Evolutionary conservation across 2,329 filamentous ascomycete genomes (phyloP).

Genomic region (Sphaerostilbella broomeana): DNA sequence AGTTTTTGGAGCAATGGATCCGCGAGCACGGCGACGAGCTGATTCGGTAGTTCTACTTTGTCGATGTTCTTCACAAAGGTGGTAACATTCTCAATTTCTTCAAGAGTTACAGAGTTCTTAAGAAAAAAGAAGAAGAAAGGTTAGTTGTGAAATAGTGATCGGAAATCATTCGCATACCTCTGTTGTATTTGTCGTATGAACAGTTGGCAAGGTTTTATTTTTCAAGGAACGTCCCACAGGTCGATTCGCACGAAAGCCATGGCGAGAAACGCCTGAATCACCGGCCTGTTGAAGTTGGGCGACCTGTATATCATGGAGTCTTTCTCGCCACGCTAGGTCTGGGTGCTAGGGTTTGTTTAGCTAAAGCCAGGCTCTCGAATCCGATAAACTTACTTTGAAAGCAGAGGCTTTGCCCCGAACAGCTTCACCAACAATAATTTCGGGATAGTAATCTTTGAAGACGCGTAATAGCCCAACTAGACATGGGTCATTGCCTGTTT

Average conservation of each 20-base stretch:
- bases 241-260: constrained; percentile 58
- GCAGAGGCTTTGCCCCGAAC: constrained; percentile 54
- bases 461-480: constrained; percentile 68
- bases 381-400: constrained; percentile 44
- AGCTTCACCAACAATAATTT: constrained; percentile 71
- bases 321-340: constrained; percentile 66
- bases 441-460: constrained; percentile 88
- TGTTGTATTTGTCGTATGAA: constrained; percentile 67
- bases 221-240: constrained; percentile 26
- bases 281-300: constrained; percentile 43
- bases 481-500: constrained; percentile 64
- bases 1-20: constrained; percentile 77
- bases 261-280: constrained; percentile 27
- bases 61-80: constrained; percentile 68
- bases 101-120: constrained; percentile 58
- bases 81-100: constrained; percentile 68
- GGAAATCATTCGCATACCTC: constrained; percentile 40
- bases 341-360: constrained; percentile 49
- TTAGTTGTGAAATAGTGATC: constrained; percentile 9
- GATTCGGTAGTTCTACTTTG: constrained; percentile 73
- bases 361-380: background rate
- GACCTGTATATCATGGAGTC: constrained; percentile 61
- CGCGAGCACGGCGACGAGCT: constrained; percentile 68
- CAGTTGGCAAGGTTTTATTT: constrained; percentile 51
- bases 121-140: too few species aligned